phyloP scores from a whole-genome alignment of 495 filamentous ascomycete species.

The Saxispiralis lemnorum region DNA sequence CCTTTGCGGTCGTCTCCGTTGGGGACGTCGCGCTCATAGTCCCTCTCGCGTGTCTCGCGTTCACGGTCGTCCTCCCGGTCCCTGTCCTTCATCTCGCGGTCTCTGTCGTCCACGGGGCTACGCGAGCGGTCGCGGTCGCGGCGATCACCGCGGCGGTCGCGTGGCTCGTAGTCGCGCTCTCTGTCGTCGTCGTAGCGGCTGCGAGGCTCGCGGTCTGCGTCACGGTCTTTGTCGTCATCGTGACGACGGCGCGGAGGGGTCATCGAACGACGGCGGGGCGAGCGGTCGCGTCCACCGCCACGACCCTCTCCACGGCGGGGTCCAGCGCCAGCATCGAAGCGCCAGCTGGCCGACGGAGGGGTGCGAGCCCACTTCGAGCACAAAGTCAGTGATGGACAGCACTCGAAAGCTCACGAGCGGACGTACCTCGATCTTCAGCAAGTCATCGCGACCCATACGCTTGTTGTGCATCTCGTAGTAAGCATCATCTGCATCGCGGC shows the following conservation, averaged over 20 bases:
- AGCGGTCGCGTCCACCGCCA: constrained; percentile 39
- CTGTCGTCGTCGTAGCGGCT: constrained; percentile 55
- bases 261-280: constrained; percentile 59
- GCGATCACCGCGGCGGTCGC: constrained; percentile 10
- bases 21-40: constrained; percentile 40
- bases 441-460: constrained; percentile 86
- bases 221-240: constrained; percentile 80
- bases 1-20: constrained; percentile 83
- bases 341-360: constrained; percentile 94
- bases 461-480: constrained; percentile 99
- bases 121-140: constrained; percentile 39
- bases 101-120: constrained; percentile 41
- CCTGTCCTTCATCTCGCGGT: constrained; percentile 35
- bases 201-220: constrained; percentile 30
- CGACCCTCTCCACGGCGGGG: constrained; percentile 30
- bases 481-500: constrained; percentile 95
- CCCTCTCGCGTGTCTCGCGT: constrained; percentile 29
- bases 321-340: constrained; percentile 56
- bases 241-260: constrained; percentile 66
- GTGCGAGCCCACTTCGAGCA: constrained; percentile 79
- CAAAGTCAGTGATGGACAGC: constrained; percentile 4
- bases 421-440: constrained; percentile 91
- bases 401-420: neutral
- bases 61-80: constrained; percentile 32
- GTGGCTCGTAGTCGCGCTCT: constrained; percentile 39